Conservation (phyloP, 202 grass and related monocot species). For the Schoenoplectus tabernaemontani region DNA sequence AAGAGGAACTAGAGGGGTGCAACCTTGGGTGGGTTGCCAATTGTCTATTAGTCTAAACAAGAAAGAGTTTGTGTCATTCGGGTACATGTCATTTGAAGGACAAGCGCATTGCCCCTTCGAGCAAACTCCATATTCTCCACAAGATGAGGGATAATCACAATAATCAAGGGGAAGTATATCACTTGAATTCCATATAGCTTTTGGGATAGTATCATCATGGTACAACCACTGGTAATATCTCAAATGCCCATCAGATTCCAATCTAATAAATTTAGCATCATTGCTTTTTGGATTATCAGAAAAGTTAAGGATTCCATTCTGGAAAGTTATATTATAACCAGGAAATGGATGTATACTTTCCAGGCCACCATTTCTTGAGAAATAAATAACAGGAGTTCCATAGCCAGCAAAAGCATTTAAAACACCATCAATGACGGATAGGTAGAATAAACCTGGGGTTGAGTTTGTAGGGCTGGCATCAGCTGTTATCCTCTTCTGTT, state of each 20-base stretch:
- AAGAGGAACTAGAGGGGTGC: not conserved
- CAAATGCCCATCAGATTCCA: conserved; percentile 38
- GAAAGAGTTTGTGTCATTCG: too few species aligned
- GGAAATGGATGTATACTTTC: conserved; percentile 3
- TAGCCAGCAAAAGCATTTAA: conserved; percentile 26
- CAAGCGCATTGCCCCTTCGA: conserved; percentile 30
- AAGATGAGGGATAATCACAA: conserved; percentile 37
- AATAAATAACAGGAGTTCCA: conserved; percentile 24
- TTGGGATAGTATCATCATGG: not conserved
- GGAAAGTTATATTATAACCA: not conserved
- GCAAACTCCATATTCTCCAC: conserved; percentile 45
- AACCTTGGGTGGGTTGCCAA: conserved; percentile 19
- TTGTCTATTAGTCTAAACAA: not conserved
- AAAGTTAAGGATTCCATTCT: conserved; percentile 27
- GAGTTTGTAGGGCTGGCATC: not conserved
- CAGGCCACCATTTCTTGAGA: not conserved
- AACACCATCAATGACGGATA: conserved; percentile 1
- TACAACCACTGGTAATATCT: conserved; percentile 3
- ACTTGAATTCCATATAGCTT: conserved; percentile 21
- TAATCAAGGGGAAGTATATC: conserved; percentile 20
- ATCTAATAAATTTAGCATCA: conserved; percentile 33
- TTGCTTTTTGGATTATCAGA: conserved; percentile 7
- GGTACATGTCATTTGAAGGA: not conserved
- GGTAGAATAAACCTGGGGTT: conserved; percentile 18
- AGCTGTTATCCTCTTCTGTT: conserved; percentile 24